Evolutionary conservation across 441 rosid genomes (phyloP).

Genomic region (Populus hybrid): DNA sequence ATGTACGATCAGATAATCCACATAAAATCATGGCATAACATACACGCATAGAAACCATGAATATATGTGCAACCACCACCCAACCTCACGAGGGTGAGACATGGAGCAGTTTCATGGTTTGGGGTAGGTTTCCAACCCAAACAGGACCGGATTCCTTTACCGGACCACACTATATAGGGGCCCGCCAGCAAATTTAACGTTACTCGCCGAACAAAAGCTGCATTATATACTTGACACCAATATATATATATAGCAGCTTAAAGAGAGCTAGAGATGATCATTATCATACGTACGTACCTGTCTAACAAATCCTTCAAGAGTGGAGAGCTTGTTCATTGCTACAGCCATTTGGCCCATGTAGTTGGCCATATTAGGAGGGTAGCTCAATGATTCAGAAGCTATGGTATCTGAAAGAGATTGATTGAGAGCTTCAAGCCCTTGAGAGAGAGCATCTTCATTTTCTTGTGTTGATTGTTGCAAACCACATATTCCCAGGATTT

Average conservation of each 20-base stretch:
- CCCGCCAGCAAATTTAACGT: slow-evolving; percentile 6
- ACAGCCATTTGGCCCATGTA: slow-evolving; percentile 96
- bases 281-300: slow-evolving; percentile 44
- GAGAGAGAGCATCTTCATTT: slow-evolving; percentile 89
- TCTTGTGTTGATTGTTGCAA: slow-evolving; percentile 89
- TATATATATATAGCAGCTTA: neutral
- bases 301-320: slow-evolving; percentile 82
- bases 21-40: neutral
- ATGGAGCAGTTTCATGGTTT: slow-evolving; percentile 31
- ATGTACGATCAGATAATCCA: neutral
- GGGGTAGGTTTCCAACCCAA: slow-evolving; percentile 35
- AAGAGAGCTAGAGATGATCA: neutral
- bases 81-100: slow-evolving; percentile 10
- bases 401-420: slow-evolving; percentile 88
- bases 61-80: slow-evolving; percentile 8
- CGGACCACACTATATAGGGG: slow-evolving; percentile 8
- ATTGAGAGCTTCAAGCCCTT: slow-evolving; percentile 78
- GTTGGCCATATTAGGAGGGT: slow-evolving; percentile 80
- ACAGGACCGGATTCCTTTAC: slow-evolving; percentile 24
- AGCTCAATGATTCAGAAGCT: slow-evolving; percentile 71
- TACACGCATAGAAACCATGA: neutral
- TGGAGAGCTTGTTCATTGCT: slow-evolving; percentile 90
- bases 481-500: slow-evolving; percentile 77
- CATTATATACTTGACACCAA: neutral
- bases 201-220: neutral